phyloP scores from a whole-genome alignment of 306 rosid species.

The Corylus avellana region DNA sequence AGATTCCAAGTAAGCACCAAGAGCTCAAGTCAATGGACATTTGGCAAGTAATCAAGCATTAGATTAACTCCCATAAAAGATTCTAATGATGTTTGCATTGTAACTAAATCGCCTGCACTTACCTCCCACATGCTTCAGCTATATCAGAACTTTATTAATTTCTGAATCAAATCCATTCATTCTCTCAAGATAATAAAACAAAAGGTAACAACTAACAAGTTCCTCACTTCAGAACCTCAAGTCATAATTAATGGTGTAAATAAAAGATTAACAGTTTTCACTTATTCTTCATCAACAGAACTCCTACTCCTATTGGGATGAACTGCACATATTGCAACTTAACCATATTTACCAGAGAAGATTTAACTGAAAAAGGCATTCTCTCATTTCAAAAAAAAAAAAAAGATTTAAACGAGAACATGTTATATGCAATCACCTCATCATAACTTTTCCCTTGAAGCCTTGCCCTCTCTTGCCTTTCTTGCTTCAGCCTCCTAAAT shows the following conservation, averaged over 20 bases:
- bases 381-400: too few species aligned
- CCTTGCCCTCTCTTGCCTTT: constrained; percentile 84
- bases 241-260: not conserved
- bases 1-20: not conserved
- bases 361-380: not conserved
- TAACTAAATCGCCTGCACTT: not conserved
- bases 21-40: not conserved
- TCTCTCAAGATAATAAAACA: too few species aligned
- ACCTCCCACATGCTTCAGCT: not conserved
- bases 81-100: not conserved
- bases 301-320: not conserved
- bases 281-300: not conserved
- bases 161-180: not conserved
- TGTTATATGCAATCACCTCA: constrained; percentile 58
- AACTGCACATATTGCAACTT: not conserved
- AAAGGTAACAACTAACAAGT: not conserved
- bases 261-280: not conserved
- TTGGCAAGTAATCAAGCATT: not conserved
- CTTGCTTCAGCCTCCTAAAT: constrained; percentile 66
- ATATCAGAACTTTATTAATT: not conserved
- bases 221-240: not conserved
- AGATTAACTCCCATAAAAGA: not conserved
- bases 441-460: constrained; percentile 81
- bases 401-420: not conserved
- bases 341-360: not conserved